Evolutionary conservation across 257 asterid genomes (phyloP).

Genomic region (Cordia subcordata): DNA sequence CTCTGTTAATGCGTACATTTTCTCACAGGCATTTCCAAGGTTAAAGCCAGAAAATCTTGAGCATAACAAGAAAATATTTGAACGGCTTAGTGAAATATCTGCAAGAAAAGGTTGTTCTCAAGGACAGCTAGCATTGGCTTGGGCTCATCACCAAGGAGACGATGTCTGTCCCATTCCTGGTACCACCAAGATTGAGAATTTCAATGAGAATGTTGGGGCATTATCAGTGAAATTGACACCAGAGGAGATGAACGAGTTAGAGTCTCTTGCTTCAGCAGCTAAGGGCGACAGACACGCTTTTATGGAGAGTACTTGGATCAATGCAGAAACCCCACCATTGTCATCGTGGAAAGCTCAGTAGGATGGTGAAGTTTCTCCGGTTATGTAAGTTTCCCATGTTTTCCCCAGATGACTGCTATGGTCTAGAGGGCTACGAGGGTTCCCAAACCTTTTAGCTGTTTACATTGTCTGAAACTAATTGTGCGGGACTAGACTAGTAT

Average conservation of each 20-base stretch:
- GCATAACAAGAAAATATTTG: constrained; percentile 22
- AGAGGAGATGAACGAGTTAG: constrained; percentile 30
- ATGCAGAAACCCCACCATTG: constrained; percentile 25
- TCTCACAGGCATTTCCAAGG: constrained; percentile 23
- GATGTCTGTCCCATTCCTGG: constrained; percentile 38
- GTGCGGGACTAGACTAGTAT: no score
- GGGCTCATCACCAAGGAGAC: constrained; percentile 33
- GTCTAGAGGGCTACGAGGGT: no score
- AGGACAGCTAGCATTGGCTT: constrained; percentile 35
- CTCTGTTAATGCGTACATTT: background rate
- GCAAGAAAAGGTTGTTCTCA: constrained; percentile 30
- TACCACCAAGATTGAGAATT: constrained; percentile 33
- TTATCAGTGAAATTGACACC: constrained; percentile 18
- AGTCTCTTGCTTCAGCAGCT: constrained; percentile 23
- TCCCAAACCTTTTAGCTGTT: no score
- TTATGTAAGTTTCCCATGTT: background rate
- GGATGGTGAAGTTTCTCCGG: background rate
- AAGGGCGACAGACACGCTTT: constrained; percentile 25
- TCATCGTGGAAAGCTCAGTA: constrained; percentile 26
- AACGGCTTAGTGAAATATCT: constrained; percentile 23
- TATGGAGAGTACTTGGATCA: constrained; percentile 19
- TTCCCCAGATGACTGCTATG: no score
- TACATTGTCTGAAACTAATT: no score
- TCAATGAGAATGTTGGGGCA: constrained; percentile 28
- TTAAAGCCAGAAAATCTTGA: constrained; percentile 22